These are phyloP conservation scores for Leishmania martiniquensis DNA, from an alignment of 208 protist species.

Conservation along the genomic window DNA sequence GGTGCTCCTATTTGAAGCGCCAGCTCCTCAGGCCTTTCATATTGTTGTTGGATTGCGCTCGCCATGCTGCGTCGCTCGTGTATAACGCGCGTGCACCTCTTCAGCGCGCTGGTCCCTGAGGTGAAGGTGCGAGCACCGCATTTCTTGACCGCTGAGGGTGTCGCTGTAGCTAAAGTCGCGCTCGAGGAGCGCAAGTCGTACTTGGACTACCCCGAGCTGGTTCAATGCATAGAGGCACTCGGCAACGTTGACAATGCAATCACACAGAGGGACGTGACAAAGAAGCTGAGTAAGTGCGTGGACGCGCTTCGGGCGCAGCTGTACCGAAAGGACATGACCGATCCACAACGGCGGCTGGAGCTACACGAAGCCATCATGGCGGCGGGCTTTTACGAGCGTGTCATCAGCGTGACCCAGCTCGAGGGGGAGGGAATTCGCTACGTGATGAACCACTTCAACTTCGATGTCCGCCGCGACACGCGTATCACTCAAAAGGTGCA, in stretches of 20 bases:
- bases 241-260: slow-evolving; percentile 38
- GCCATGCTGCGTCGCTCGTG: slow-evolving; percentile 71
- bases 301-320: slow-evolving; percentile 56
- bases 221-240: slow-evolving; percentile 40
- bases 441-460: slow-evolving; percentile 91
- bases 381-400: slow-evolving; percentile 81
- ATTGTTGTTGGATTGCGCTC: neutral
- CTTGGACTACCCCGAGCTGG: slow-evolving; percentile 46
- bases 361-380: slow-evolving; percentile 92
- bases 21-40: neutral
- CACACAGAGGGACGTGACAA: slow-evolving; percentile 40
- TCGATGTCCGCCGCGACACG: slow-evolving; percentile 87
- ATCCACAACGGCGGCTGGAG: slow-evolving; percentile 74
- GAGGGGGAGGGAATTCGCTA: slow-evolving; percentile 80
- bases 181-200: slow-evolving; percentile 49
- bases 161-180: slow-evolving; percentile 50
- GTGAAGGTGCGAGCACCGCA: slow-evolving; percentile 42
- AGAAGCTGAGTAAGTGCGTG: slow-evolving; percentile 50
- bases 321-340: slow-evolving; percentile 57
- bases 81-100: slow-evolving; percentile 69
- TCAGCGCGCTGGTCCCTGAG: slow-evolving; percentile 75
- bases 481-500: slow-evolving; percentile 74
- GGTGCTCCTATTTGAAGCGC: no score
- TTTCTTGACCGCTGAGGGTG: slow-evolving; percentile 40
- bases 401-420: slow-evolving; percentile 58